Conservation (phyloP, 1,284 basidiomycete genomes). For the Marasmius oreades region DNA sequence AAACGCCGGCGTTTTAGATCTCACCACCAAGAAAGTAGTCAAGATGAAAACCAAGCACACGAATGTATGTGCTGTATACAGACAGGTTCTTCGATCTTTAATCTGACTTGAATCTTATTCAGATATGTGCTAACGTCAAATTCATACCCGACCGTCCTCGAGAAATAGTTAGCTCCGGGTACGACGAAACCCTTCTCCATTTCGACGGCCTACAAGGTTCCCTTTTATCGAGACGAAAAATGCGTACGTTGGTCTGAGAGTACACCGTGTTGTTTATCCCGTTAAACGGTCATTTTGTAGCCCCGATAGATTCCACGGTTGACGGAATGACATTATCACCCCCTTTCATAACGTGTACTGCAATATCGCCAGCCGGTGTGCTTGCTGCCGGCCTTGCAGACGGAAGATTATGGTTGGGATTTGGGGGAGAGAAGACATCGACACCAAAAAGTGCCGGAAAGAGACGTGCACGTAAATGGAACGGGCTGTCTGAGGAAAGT, state of each 20-base stretch:
- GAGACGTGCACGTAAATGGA: slow-evolving; percentile 67
- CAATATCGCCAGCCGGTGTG: slow-evolving; percentile 53
- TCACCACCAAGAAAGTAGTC: slow-evolving; percentile 40
- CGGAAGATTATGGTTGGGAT: slow-evolving; percentile 66
- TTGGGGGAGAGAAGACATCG: slow-evolving; percentile 49
- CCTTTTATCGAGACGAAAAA: slow-evolving; percentile 52
- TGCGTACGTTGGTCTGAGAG: slow-evolving; percentile 43
- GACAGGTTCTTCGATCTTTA: slow-evolving; percentile 2
- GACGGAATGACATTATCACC: slow-evolving; percentile 60
- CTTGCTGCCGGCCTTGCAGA: slow-evolving; percentile 73
- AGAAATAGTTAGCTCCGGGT: slow-evolving; percentile 74
- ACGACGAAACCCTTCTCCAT: slow-evolving; percentile 66
- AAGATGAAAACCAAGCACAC: slow-evolving; percentile 61
- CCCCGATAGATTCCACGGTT: slow-evolving; percentile 31
- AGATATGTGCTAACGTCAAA: slow-evolving; percentile 67
- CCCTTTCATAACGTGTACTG: slow-evolving; percentile 63
- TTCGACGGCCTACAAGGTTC: slow-evolving; percentile 60
- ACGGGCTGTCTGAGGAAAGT: slow-evolving; percentile 52
- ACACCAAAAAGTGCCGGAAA: slow-evolving; percentile 31
- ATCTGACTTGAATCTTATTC: slow-evolving; percentile 12
- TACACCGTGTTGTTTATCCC: background rate
- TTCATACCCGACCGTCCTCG: slow-evolving; percentile 67
- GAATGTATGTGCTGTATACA: slow-evolving; percentile 42
- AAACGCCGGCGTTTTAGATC: slow-evolving; percentile 58
- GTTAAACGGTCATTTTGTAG: slow-evolving; percentile 24